Evolutionary conservation across 768 basidiomycete species (phyloP), one percentile per base, ranked within the genome.

Genomic region (Auricularia heimuer): DNA sequence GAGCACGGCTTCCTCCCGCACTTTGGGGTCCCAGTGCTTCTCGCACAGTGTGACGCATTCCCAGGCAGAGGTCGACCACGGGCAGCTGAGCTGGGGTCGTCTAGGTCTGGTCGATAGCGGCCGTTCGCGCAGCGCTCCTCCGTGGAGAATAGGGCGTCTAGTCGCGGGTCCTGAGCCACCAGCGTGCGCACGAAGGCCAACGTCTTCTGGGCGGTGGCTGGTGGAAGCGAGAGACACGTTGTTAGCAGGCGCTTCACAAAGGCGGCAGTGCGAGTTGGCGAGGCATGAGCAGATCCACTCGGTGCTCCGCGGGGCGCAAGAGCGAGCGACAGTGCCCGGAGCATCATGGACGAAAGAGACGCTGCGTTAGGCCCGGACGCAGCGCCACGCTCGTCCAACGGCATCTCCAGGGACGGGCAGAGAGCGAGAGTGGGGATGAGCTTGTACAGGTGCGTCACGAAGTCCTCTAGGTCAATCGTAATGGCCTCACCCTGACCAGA

Each of bases 401-500:
- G 70, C 54, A 79, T 77, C 65, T 94, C 91, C 67, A 92, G 78
- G 24, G 67, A 85, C 83, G 8, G 83, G 79, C 69, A 83, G 77
- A 65, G 90, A 75, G 63, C 85, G 69, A 96, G 78, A 3, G 89
- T 84, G 10, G 88, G 80, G 68, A 99, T 85, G 68, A 94, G 82
- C 24, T 85, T 79, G 78, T 96, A 98, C 8, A 99, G 82, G 33
- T 85, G 83, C 62, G 86, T 83, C 73, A 92, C 82, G 73, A 98
- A 98, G 70, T 94, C 96, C 71, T 79, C 82, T 64, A 98, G 82
- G 80, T 98, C 97, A 72, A 99, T 92, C 71, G 94, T 94, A 69
- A 99, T 82, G n/a, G 96, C 92, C 78, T 99, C 97, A 75, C 96
- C 97, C 85, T 99, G 97, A 34, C 97, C 97, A 12, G 92, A 90